Percentiles rank a stretch among this genome's conserved stretches.
Evolutionary conservation across 306 rosid species (phyloP).

Genomic region (Cucurbita maxima): DNA sequence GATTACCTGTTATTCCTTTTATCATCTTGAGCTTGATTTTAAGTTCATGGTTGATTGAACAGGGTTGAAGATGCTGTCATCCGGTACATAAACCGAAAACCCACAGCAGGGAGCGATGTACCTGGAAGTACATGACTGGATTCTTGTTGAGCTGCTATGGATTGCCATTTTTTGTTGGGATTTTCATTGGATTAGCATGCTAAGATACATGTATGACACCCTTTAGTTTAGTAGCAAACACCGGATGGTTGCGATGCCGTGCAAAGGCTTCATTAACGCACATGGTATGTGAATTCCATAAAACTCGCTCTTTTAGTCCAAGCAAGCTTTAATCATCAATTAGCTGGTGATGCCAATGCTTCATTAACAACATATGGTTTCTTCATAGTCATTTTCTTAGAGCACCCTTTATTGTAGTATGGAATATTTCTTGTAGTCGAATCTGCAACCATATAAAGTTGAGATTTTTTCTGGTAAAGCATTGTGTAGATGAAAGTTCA

Average conservation of each 20-base stretch:
- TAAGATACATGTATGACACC: neutral
- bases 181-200: slow-evolving; percentile 1
- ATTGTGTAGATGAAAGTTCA: neutral
- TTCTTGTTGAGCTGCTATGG: slow-evolving; percentile 10
- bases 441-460: neutral
- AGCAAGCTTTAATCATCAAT: neutral
- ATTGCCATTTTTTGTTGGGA: neutral
- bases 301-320: neutral
- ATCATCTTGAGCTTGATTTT: neutral
- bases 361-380: slow-evolving; percentile 3
- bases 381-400: neutral
- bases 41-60: slow-evolving; percentile 9
- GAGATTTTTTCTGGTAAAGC: neutral
- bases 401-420: neutral
- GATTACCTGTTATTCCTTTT: neutral
- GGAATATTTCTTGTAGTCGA: neutral
- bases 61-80: slow-evolving; percentile 56
- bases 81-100: slow-evolving; percentile 63
- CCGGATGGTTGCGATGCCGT: neutral
- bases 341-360: slow-evolving; percentile 9
- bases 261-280: neutral
- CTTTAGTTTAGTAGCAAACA: neutral
- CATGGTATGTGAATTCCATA: slow-evolving; percentile 1
- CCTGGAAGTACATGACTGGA: slow-evolving; percentile 66
- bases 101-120: slow-evolving; percentile 60